Conservation (phyloP, 441 rosid genomes). For the Populus hybrid region DNA sequence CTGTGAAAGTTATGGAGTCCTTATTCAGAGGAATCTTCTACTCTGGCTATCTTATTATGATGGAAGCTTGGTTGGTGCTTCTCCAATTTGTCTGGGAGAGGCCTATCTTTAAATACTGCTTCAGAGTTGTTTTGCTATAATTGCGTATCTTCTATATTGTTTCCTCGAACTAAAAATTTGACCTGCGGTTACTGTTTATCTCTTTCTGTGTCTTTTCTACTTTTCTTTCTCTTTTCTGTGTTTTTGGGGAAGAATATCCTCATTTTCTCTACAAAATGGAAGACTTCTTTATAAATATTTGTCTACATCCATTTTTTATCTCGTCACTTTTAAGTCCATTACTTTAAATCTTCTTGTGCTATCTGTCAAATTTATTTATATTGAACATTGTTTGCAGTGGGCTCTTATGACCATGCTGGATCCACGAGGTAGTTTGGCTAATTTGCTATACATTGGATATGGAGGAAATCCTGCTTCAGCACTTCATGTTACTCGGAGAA, state of each 20-base stretch:
- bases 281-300: not conserved
- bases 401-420: constrained; percentile 72
- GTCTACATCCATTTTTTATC: not conserved
- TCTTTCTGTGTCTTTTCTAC: not conserved
- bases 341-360: constrained; percentile 4
- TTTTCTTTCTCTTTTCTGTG: not conserved
- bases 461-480: constrained; percentile 60
- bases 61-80: not conserved
- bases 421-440: constrained; percentile 59
- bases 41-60: not conserved
- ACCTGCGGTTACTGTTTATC: not conserved
- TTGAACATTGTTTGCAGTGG: constrained; percentile 57
- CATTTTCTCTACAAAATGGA: not conserved
- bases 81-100: not conserved
- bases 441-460: constrained; percentile 64
- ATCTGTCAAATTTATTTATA: constrained; percentile 14
- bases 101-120: not conserved
- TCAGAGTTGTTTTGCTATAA: not conserved
- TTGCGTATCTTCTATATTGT: not conserved
- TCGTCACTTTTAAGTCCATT: constrained; percentile 5
- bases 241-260: not conserved
- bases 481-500: constrained; percentile 52
- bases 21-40: not conserved
- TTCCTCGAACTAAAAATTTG: not conserved
- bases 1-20: not conserved